These are phyloP conservation scores for Metrosideros polymorpha DNA, from an alignment of 441 rosid species.

Conservation along the genomic window DNA sequence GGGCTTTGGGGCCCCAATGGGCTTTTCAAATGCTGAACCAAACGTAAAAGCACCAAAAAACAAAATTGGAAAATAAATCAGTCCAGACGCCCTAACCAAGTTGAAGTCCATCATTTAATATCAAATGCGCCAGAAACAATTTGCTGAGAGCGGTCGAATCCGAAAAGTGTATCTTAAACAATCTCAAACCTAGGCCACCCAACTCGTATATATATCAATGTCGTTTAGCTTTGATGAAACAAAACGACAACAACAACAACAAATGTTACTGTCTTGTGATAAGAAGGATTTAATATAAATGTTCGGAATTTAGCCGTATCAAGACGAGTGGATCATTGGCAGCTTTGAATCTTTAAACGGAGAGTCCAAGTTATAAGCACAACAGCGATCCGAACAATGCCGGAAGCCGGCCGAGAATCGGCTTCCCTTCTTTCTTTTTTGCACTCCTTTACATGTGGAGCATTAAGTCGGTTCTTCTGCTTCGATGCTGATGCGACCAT, in stretches of 20 bases:
- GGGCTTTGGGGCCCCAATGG: too few species aligned
- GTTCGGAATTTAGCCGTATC: neutral
- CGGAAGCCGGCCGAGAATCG: neutral
- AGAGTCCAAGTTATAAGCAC: neutral
- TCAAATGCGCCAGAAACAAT: too few species aligned
- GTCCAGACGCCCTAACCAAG: too few species aligned
- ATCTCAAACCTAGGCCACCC: too few species aligned
- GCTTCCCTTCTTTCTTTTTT: neutral
- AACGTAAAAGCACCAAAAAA: too few species aligned
- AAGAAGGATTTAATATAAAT: neutral
- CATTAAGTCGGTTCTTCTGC: neutral
- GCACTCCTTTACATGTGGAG: neutral
- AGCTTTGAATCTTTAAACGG: neutral
- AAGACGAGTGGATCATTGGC: neutral
- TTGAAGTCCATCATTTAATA: too few species aligned
- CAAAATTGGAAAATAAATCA: too few species aligned
- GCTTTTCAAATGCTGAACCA: too few species aligned
- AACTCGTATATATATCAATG: neutral
- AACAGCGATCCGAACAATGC: neutral
- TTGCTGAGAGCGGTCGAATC: too few species aligned
- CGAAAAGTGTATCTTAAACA: too few species aligned
- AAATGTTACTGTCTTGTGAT: neutral
- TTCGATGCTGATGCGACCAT: neutral
- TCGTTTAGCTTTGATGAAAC: neutral
- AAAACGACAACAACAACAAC: neutral